Evolutionary conservation across 2,329 filamentous ascomycete species (phyloP).

Genomic region (Botryotinia globosa): DNA sequence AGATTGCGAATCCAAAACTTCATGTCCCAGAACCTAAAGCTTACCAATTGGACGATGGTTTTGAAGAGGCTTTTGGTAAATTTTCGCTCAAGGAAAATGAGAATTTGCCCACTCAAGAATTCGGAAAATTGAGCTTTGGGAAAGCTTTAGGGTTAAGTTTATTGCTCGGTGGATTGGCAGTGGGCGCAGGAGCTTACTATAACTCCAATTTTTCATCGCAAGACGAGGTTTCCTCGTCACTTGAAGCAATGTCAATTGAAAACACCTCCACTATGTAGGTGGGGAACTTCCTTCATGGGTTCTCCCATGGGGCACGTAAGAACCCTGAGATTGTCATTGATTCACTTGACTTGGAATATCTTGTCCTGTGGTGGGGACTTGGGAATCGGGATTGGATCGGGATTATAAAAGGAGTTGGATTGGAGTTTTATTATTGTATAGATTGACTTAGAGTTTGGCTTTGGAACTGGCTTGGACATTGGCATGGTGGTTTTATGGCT

Average conservation of each 20-base stretch:
- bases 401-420: neutral
- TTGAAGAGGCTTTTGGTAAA: constrained; percentile 8
- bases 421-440: neutral
- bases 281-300: constrained; percentile 1
- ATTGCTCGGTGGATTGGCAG: constrained; percentile 2
- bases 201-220: neutral
- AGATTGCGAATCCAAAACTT: constrained; percentile 49
- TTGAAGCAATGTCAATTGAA: constrained; percentile 9
- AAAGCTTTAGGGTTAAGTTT: neutral
- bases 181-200: neutral
- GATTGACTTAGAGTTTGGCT: neutral
- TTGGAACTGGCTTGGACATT: neutral
- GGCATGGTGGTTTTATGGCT: neutral
- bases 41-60: neutral
- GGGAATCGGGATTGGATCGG: neutral
- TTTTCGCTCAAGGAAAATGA: neutral
- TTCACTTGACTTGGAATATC: neutral
- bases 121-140: neutral
- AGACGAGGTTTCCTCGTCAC: constrained; percentile 3
- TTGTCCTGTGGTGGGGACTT: neutral
- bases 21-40: neutral
- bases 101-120: neutral
- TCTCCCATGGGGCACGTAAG: constrained; percentile 5
- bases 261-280: constrained; percentile 15
- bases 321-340: neutral